Conservation (phyloP, 1,284 basidiomycete species). For the Ganoderma sinense region DNA sequence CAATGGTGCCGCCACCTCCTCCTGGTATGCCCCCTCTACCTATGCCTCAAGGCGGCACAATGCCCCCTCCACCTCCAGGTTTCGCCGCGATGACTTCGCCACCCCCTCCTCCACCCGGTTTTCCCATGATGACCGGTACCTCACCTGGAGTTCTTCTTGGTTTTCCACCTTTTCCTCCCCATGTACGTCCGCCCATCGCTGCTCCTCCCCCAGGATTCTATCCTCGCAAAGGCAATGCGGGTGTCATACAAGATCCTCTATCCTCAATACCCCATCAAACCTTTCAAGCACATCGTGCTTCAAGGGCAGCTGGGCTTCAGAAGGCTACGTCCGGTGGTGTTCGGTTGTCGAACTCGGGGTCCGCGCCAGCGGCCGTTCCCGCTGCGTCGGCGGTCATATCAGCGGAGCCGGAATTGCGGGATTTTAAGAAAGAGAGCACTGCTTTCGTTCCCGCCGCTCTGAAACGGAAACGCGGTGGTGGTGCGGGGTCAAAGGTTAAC, state of each 20-base stretch:
- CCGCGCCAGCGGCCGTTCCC: slow-evolving; percentile 17
- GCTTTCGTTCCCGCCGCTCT: slow-evolving; percentile 83
- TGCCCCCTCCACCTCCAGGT: slow-evolving; percentile 37
- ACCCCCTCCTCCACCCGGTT: slow-evolving; percentile 38
- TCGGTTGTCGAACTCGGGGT: slow-evolving; percentile 24
- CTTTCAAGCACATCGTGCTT: slow-evolving; percentile 64
- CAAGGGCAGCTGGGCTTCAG: slow-evolving; percentile 36
- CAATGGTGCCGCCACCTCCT: slow-evolving; percentile 32
- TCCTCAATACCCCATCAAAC: slow-evolving; percentile 71
- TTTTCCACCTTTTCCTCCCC: slow-evolving; percentile 36
- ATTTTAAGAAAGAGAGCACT: slow-evolving; percentile 92
- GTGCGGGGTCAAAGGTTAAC: slow-evolving; percentile 55
- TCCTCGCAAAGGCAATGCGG: slow-evolving; percentile 53
- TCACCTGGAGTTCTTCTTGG: slow-evolving; percentile 39
- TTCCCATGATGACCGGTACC: slow-evolving; percentile 27
- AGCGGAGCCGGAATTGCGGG: slow-evolving; percentile 85
- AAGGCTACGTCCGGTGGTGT: slow-evolving; percentile 32
- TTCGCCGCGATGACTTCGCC: slow-evolving; percentile 18
- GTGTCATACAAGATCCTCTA: slow-evolving; percentile 68
- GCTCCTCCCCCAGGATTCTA: slow-evolving; percentile 67
- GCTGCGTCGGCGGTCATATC: slow-evolving; percentile 72
- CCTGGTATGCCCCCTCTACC: slow-evolving; percentile 26
- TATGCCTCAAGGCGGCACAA: neutral
- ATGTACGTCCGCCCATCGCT: slow-evolving; percentile 39
- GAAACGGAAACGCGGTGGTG: slow-evolving; percentile 65